Conservation (phyloP, 2,329 filamentous ascomycete species). For the Sphaerulina populicola region DNA sequence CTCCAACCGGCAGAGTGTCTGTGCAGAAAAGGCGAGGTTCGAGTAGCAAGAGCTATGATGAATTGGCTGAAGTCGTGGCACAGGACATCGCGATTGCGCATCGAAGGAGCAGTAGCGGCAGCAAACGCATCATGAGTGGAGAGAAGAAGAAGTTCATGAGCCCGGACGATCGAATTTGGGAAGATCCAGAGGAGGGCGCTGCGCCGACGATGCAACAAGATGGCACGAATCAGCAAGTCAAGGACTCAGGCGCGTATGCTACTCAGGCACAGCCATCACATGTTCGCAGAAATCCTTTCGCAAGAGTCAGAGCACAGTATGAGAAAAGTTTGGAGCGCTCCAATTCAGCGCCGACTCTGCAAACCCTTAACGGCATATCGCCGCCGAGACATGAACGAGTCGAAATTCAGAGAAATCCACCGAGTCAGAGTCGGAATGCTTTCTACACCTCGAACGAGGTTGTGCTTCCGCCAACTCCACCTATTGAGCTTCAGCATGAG, state of each 20-base stretch:
- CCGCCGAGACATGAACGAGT: constrained; percentile 40
- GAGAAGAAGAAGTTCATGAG: constrained; percentile 59
- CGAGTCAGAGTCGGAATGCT: constrained; percentile 72
- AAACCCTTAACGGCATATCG: constrained; percentile 19
- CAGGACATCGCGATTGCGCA: constrained; percentile 31
- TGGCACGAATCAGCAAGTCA: constrained; percentile 3
- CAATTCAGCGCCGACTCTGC: constrained; percentile 39
- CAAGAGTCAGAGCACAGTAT: constrained; percentile 50
- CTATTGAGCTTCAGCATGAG: constrained; percentile 29
- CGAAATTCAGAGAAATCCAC: constrained; percentile 78
- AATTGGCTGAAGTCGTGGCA: constrained; percentile 30
- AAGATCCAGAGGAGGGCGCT: constrained; percentile 60
- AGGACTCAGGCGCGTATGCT: constrained; percentile 4
- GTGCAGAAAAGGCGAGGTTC: constrained; percentile 22
- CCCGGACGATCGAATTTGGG: constrained; percentile 75
- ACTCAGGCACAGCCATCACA: constrained; percentile 33
- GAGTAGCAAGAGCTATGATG: constrained; percentile 32
- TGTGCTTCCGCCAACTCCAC: constrained; percentile 31
- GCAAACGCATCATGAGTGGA: constrained; percentile 58
- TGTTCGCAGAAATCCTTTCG: constrained; percentile 58
- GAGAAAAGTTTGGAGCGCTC: constrained; percentile 37
- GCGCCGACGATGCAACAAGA: constrained; percentile 13
- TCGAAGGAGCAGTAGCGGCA: constrained; percentile 54
- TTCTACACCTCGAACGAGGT: constrained; percentile 63
- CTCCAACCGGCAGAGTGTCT: constrained; percentile 18